Percentiles rank a stretch among this genome's conserved stretches.
phyloP scores from a whole-genome alignment of 768 basidiomycete species.

The Rhodosporidiobolus odoratus region DNA sequence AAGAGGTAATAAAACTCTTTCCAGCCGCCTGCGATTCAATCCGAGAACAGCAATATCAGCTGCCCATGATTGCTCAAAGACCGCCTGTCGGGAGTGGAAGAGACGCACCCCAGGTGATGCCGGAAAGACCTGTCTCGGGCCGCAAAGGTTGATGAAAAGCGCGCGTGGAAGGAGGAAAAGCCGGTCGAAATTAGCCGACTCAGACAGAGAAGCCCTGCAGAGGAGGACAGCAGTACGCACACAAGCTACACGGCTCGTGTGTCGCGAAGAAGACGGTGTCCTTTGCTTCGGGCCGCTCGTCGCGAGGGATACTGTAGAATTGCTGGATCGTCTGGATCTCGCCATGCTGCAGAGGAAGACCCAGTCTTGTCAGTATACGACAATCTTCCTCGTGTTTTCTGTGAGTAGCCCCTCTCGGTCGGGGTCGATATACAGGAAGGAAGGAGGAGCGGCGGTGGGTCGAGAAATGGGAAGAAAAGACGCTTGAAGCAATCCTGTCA shows the following conservation, averaged over 20 bases:
- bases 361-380: no score
- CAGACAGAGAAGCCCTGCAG: neutral
- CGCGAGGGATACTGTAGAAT: conserved; percentile 36
- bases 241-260: conserved; percentile 44
- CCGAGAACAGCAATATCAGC: no score
- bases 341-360: conserved; percentile 39
- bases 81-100: no score
- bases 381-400: neutral
- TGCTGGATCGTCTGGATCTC: conserved; percentile 42
- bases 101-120: conserved; percentile 43
- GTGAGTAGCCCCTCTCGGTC: no score
- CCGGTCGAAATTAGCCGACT: neutral
- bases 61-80: no score
- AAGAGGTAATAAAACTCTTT: conserved; percentile 41
- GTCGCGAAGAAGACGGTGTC: conserved; percentile 43
- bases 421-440: no score
- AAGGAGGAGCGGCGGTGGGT: neutral
- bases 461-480: neutral
- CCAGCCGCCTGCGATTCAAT: no score
- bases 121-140: conserved; percentile 36
- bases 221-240: conserved; percentile 24
- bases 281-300: conserved; percentile 30
- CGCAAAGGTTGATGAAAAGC: neutral
- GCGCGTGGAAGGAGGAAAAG: neutral
- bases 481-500: no score